Evolutionary conservation across 2,329 filamentous ascomycete species (phyloP).

Genomic region (Aureobasidium vineae): DNA sequence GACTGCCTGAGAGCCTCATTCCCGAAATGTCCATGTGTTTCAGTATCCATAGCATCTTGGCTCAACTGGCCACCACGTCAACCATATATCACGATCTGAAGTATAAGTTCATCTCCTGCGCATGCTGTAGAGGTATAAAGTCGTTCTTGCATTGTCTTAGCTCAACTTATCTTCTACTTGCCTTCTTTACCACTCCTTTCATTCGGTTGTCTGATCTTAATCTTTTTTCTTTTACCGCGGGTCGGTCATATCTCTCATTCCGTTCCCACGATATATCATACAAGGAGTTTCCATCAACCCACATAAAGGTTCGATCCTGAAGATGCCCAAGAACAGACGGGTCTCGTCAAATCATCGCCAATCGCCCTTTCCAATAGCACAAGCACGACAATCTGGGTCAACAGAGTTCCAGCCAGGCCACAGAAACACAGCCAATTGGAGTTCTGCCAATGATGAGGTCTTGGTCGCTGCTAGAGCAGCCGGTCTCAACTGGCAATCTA

Average conservation of each 20-base stretch:
- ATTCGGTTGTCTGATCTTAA: constrained; percentile 30
- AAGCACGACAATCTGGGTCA: constrained; percentile 37
- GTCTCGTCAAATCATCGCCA: constrained; percentile 30
- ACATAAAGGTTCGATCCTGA: background rate
- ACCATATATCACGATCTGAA: constrained; percentile 21
- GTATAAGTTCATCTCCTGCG: constrained; percentile 6
- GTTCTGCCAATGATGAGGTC: constrained; percentile 68
- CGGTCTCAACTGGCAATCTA: constrained; percentile 80
- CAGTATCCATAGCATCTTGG: constrained; percentile 20
- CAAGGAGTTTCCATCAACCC: constrained; percentile 6
- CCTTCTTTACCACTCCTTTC: constrained; percentile 26
- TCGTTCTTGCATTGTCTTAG: background rate
- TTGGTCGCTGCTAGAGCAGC: constrained; percentile 69
- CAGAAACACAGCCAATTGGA: constrained; percentile 59
- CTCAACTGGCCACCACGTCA: constrained; percentile 15
- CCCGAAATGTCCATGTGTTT: constrained; percentile 5
- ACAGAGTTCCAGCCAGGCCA: constrained; percentile 31
- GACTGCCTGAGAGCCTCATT: background rate
- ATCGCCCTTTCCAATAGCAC: constrained; percentile 33
- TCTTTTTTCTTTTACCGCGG: constrained; percentile 25
- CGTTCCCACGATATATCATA: background rate
- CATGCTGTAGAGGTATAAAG: background rate
- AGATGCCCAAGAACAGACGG: constrained; percentile 49
- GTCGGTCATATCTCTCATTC: background rate
- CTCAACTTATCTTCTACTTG: background rate